A percentile compares a stretch with the other conserved stretches of the same genome.
Evolutionary conservation across 208 protist genomes (phyloP).

Genomic region (Acanthamoeba quina): DNA sequence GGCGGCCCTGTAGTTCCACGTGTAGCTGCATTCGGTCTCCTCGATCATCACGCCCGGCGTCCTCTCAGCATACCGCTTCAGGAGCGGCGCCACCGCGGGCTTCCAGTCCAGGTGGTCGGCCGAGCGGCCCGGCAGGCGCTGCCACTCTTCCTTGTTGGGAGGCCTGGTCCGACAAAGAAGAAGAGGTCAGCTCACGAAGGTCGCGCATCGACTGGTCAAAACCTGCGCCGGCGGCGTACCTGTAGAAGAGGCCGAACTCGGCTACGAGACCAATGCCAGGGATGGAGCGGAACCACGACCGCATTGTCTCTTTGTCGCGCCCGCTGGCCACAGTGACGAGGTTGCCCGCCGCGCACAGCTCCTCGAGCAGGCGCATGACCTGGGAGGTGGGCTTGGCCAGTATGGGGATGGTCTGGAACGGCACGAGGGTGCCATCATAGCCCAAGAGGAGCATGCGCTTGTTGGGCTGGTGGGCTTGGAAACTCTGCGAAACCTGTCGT

Average conservation of each 20-base stretch:
- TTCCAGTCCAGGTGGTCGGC: constrained; percentile 37
- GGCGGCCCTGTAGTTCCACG: constrained; percentile 64
- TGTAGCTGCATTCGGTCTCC: constrained; percentile 30
- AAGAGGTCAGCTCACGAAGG: not conserved
- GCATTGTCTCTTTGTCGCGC: constrained; percentile 53
- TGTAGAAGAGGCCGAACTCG: constrained; percentile 60
- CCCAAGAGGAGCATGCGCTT: constrained; percentile 78
- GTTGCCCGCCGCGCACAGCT: constrained; percentile 28
- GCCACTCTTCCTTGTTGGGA: constrained; percentile 28
- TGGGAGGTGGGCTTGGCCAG: constrained; percentile 64
- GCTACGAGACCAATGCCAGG: constrained; percentile 57
- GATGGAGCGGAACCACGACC: constrained; percentile 59
- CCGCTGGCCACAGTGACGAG: constrained; percentile 28
- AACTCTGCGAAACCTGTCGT: not conserved
- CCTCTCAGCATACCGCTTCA: constrained; percentile 60
- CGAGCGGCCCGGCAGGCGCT: constrained; percentile 3
- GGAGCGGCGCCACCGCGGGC: not conserved
- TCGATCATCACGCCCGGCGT: constrained; percentile 42
- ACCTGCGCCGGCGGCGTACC: not conserved
- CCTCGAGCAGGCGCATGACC: constrained; percentile 24
- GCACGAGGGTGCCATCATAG: constrained; percentile 85
- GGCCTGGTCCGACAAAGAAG: not conserved
- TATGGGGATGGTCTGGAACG: constrained; percentile 71
- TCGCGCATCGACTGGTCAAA: not conserved
- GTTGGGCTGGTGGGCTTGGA: constrained; percentile 11